A percentile compares a stretch with the other conserved stretches of the same genome.
phyloP scores from a whole-genome alignment of 805 yeast genomes.

The Pichia gijzeniarum region DNA sequence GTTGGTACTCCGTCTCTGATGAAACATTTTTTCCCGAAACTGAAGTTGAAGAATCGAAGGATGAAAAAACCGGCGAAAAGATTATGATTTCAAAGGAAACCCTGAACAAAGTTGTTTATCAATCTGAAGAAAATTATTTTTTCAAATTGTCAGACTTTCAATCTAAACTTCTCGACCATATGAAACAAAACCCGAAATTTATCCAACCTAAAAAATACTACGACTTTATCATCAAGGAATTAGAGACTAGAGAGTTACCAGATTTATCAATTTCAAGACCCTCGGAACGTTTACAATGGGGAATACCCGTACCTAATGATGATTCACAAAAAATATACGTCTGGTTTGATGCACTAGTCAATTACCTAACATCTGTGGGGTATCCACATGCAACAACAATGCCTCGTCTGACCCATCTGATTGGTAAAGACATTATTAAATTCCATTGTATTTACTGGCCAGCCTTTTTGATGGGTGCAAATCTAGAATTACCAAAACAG shows the following conservation, averaged over 20 bases:
- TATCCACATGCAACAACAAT: slow-evolving; percentile 35
- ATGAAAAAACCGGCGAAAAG: slow-evolving; percentile 27
- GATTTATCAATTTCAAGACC: slow-evolving; percentile 92
- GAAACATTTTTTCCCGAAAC: slow-evolving; percentile 88
- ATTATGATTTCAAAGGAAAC: slow-evolving; percentile 55
- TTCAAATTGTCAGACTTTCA: slow-evolving; percentile 66
- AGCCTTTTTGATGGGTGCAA: slow-evolving; percentile 79
- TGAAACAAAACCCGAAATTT: slow-evolving; percentile 47
- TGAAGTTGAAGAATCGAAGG: slow-evolving; percentile 48
- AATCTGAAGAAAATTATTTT: slow-evolving; percentile 81
- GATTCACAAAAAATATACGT: slow-evolving; percentile 77
- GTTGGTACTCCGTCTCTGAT: slow-evolving; percentile 94
- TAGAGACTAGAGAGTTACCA: slow-evolving; percentile 39
- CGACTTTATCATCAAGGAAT: slow-evolving; percentile 48
- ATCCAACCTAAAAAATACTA: slow-evolving; percentile 61
- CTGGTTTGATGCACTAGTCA: slow-evolving; percentile 93
- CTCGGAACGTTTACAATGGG: slow-evolving; percentile 73
- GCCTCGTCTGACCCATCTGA: slow-evolving; percentile 51
- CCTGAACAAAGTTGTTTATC: slow-evolving; percentile 65
- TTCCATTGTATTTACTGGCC: slow-evolving; percentile 97
- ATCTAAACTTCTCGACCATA: slow-evolving; percentile 41
- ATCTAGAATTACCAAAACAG: slow-evolving; percentile 58
- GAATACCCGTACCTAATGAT: slow-evolving; percentile 81
- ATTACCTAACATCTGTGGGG: slow-evolving; percentile 68
- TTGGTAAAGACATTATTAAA: slow-evolving; percentile 86